Evolutionary conservation across 352 stramenopile genomes (phyloP), one percentile per base, ranked within the genome.

Genomic region (Saprolegnia parasitica): DNA sequence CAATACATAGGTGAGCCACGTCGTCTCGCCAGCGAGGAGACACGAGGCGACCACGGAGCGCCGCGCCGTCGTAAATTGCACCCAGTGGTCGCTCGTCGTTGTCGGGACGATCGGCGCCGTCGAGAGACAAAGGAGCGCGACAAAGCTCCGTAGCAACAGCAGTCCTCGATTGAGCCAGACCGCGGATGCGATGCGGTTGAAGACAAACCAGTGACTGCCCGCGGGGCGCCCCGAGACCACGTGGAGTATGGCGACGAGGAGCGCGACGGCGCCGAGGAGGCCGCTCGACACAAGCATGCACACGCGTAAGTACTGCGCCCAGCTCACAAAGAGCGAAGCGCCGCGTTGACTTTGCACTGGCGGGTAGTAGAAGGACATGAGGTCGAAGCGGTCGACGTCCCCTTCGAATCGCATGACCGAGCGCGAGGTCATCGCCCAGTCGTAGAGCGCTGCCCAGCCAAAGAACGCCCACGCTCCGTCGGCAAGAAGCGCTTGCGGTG

Each of bases 161-260:
- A 70, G 26, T 13, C 29, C 29, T 20, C 63, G 49, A 16, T 52
- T 52, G 1, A 70, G 24, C 63, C 58, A 67, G 0, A 55, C 35
- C 8, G 40, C 42, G 16, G 37, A 26, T 1, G 63, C 39, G 21
- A 70, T 52, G 11, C 63, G 63, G 39, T 70, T 70, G 50, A 70
- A 70, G 18, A 63, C 46, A 49, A 63, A 61, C 63, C 63, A 70
- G 39, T 70, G 47, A 21, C n/a, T 13, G n/a, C 54, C 63, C 10
- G 55, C 49, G 29, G 21, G 47, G 1, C 23, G 54, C 9, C 52
- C 52, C 13, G n/a, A 60, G 13, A 20, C 35, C 11, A 60, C 24
- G 24, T 55, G 20, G 8, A 60, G 1, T 3, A 60, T 10, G 11
- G 11, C 35, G 52, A 35, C 10, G 24, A 55, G n/a, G 2, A 23